Conservation (phyloP, 441 rosid genomes). For the Populus tomentosa region DNA sequence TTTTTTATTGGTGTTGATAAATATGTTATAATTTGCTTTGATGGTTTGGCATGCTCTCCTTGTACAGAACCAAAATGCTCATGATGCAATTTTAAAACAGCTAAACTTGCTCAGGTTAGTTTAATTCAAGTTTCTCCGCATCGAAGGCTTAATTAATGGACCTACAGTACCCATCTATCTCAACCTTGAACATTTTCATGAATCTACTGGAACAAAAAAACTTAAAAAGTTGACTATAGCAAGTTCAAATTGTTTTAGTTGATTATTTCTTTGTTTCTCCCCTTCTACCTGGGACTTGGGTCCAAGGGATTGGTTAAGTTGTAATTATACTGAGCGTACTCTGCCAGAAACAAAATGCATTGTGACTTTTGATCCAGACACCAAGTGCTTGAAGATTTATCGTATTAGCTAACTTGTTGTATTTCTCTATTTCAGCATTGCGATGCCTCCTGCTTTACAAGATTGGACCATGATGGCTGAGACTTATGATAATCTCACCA, state of each 20-base stretch:
- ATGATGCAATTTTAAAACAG: slow-evolving; percentile 64
- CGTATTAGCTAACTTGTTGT: slow-evolving; percentile 7
- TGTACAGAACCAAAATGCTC: slow-evolving; percentile 77
- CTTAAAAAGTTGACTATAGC: background rate
- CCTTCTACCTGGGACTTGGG: background rate
- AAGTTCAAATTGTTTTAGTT: background rate
- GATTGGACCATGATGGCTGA: slow-evolving; percentile 84
- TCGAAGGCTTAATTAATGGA: background rate
- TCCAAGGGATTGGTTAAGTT: background rate
- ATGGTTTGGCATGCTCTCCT: slow-evolving; percentile 5
- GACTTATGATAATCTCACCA: slow-evolving; percentile 60
- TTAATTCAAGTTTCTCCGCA: background rate
- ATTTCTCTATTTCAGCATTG: slow-evolving; percentile 36
- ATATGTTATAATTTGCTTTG: slow-evolving; percentile 3
- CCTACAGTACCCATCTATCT: background rate
- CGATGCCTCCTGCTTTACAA: slow-evolving; percentile 50
- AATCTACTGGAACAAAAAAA: background rate
- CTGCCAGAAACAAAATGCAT: background rate
- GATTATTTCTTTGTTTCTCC: background rate
- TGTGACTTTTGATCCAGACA: slow-evolving; percentile 5
- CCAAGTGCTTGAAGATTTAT: slow-evolving; percentile 5
- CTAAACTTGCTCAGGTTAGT: slow-evolving; percentile 53
- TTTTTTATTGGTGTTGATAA: background rate
- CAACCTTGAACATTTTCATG: background rate
- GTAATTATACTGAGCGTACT: background rate